Evolutionary conservation across 2,329 filamentous ascomycete species (phyloP).

Genomic region (Dothistroma pini): DNA sequence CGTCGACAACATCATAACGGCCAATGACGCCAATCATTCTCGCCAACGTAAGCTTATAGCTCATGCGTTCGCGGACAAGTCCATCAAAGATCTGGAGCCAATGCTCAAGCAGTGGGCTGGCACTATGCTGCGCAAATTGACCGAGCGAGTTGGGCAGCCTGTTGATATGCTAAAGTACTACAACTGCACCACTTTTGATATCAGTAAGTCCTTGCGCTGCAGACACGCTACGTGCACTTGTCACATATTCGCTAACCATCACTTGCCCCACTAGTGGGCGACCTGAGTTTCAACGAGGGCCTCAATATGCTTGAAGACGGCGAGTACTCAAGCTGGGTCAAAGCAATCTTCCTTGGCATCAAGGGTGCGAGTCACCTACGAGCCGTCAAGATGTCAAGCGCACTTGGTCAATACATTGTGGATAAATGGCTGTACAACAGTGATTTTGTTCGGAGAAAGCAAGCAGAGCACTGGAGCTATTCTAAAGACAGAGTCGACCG

Average conservation of each 20-base stretch:
- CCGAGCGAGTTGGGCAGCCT: constrained; percentile 20
- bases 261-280: constrained; percentile 31
- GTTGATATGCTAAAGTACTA: constrained; percentile 32
- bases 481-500: constrained; percentile 21
- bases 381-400: constrained; percentile 9
- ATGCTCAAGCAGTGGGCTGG: constrained; percentile 29
- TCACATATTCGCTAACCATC: constrained; percentile 12
- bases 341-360: constrained; percentile 27
- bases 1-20: constrained; percentile 22
- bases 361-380: constrained; percentile 19
- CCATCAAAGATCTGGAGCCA: constrained; percentile 32
- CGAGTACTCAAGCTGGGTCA: constrained; percentile 31
- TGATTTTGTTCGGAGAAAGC: constrained; percentile 10
- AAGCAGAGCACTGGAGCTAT: constrained; percentile 26
- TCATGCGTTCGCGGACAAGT: constrained; percentile 31
- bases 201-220: neutral
- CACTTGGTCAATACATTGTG: constrained; percentile 15
- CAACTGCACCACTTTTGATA: constrained; percentile 31
- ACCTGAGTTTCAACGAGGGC: constrained; percentile 31
- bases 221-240: neutral
- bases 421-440: constrained; percentile 17
- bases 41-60: constrained; percentile 28
- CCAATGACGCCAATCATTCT: constrained; percentile 27
- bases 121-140: constrained; percentile 26
- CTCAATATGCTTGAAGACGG: constrained; percentile 31